Conservation (phyloP, 192 early-diverging fungal species). For the Umbelopsis ramanniana region DNA sequence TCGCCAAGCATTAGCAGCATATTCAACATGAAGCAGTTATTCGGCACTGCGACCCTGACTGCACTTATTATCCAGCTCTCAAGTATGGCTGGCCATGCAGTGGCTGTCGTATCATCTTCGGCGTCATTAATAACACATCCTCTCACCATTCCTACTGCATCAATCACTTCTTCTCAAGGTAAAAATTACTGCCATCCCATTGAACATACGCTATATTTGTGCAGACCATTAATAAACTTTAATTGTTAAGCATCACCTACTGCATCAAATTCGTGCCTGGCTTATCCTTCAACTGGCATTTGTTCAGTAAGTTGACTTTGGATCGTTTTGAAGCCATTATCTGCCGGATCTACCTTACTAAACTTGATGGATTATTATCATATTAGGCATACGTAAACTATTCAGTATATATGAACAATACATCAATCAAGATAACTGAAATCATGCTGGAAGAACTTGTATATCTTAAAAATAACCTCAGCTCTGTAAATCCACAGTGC, state of each 20-base stretch:
- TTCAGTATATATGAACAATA: conserved; percentile 32
- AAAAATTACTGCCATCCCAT: neutral
- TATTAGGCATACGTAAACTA: conserved; percentile 36
- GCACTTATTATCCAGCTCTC: neutral
- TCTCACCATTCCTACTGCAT: neutral
- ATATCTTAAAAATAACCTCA: neutral
- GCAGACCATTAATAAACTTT: neutral
- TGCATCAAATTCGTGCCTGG: neutral
- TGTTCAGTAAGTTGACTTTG: conserved; percentile 9
- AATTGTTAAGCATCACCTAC: neutral
- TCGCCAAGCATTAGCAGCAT: too few relatives aligned
- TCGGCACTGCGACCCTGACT: neutral
- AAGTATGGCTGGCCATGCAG: neutral
- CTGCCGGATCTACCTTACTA: neutral
- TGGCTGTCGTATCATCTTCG: neutral
- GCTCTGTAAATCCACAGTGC: conserved; percentile 24
- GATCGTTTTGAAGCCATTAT: neutral
- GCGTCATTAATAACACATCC: neutral
- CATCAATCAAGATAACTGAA: conserved; percentile 36
- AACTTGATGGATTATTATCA: too few relatives aligned
- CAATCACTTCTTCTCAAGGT: neutral
- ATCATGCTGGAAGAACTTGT: neutral
- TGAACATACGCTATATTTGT: too few relatives aligned
- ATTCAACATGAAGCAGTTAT: conserved; percentile 4
- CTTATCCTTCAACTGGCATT: conserved; percentile 14